Percentiles rank a stretch among this genome's conserved stretches.
These are phyloP conservation scores for Bipolaris cookei DNA, from an alignment of 2,329 filamentous ascomycete genomes.

Conservation along the genomic window DNA sequence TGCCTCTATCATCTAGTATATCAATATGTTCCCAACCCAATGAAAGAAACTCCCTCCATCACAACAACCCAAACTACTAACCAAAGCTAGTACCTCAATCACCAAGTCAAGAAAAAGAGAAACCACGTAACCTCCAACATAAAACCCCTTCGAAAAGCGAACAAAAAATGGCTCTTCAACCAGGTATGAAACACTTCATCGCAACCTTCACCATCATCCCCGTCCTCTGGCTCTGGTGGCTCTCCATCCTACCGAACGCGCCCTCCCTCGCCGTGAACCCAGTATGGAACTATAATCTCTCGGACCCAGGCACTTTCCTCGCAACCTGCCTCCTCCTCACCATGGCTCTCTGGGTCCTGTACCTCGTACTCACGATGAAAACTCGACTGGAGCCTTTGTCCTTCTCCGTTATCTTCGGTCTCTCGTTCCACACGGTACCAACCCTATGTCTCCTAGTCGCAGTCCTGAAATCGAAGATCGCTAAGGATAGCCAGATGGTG, in stretches of 20 bases:
- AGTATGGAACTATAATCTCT: not conserved
- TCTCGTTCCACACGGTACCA: constrained; percentile 22
- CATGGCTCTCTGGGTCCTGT: not conserved
- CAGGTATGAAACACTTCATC: not conserved
- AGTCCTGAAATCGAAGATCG: not conserved
- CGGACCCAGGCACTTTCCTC: not conserved
- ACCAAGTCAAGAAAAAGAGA: too few species aligned
- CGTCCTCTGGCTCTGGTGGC: not conserved
- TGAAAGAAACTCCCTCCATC: too few species aligned
- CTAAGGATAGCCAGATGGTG: constrained; percentile 9
- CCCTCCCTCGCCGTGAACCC: not conserved
- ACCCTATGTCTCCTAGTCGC: constrained; percentile 11
- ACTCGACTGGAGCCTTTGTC: not conserved
- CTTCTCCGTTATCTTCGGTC: not conserved
- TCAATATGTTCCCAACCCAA: too few species aligned
- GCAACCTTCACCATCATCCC: not conserved
- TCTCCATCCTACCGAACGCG: not conserved
- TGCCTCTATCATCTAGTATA: too few species aligned
- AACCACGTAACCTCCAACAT: not conserved
- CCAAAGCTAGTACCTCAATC: too few species aligned
- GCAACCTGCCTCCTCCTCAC: not conserved
- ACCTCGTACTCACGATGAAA: not conserved
- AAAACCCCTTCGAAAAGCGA: not conserved
- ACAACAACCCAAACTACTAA: too few species aligned
- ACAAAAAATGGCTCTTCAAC: not conserved